Conservation (phyloP, 73 alveolate species). For the Uronychia binucleata region DNA sequence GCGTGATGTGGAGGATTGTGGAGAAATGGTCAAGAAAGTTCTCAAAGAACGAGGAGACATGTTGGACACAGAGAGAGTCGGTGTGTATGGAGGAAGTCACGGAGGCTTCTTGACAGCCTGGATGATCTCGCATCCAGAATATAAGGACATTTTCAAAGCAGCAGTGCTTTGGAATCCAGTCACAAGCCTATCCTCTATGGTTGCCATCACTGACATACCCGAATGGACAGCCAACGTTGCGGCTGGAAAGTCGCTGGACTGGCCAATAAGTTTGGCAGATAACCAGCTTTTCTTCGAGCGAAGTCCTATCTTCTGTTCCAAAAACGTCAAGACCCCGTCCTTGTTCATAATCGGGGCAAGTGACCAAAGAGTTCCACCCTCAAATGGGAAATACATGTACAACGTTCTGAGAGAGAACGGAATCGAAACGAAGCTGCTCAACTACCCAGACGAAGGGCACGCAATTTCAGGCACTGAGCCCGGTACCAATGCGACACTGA, state of each 20-base stretch:
- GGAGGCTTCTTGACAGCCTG: constrained; percentile 69
- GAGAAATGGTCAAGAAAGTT: constrained; percentile 18
- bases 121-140: constrained; percentile 42
- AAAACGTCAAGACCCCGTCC: constrained; percentile 31
- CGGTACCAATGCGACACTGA: constrained; percentile 8
- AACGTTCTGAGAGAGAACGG: constrained; percentile 22
- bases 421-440: constrained; percentile 15
- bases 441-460: constrained; percentile 58
- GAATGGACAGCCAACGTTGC: constrained; percentile 19
- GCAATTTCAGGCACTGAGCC: constrained; percentile 25
- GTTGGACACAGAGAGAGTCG: constrained; percentile 33
- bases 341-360: constrained; percentile 20
- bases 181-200: constrained; percentile 28
- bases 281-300: constrained; percentile 10
- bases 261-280: neutral
- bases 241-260: neutral
- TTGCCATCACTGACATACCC: constrained; percentile 26
- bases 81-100: constrained; percentile 63
- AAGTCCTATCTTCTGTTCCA: constrained; percentile 36
- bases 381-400: constrained; percentile 4
- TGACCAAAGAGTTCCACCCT: constrained; percentile 58
- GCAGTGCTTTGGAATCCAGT: constrained; percentile 55
- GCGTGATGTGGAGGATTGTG: constrained; percentile 53
- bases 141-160: constrained; percentile 41
- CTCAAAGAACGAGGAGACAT: constrained; percentile 23